Conservation (phyloP, 257 asterid genomes). For the Solanum appendiculatum region DNA sequence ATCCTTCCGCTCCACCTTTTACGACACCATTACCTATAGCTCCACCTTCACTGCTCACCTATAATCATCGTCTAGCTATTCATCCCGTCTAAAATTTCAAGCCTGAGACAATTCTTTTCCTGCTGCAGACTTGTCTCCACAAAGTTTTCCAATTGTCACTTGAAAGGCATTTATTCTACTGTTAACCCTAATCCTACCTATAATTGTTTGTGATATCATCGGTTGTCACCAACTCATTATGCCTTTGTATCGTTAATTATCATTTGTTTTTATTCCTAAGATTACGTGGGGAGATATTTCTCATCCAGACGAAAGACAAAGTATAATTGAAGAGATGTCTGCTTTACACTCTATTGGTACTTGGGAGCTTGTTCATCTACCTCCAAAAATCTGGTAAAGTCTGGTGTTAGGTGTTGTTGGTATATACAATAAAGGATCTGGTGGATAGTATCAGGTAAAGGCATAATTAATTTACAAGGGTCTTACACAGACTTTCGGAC, state of each 20-base stretch:
- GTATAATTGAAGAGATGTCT: not conserved
- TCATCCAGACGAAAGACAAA: not conserved
- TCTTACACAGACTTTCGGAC: not conserved
- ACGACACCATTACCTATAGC: not conserved
- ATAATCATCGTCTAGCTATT: not conserved
- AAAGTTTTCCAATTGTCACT: not conserved
- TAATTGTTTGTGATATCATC: not conserved
- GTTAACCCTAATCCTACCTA: not conserved
- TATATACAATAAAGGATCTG: not conserved
- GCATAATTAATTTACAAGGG: not conserved
- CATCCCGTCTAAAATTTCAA: not conserved
- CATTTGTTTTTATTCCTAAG: not conserved
- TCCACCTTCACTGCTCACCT: not conserved
- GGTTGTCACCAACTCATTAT: not conserved
- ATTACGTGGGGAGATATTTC: not conserved
- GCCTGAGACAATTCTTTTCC: not conserved
- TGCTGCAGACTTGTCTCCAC: not conserved
- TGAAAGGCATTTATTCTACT: not conserved
- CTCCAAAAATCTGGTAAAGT: not conserved
- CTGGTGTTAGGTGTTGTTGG: not conserved
- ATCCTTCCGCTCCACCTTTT: not conserved
- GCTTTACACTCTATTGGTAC: not conserved
- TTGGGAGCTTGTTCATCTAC: not conserved
- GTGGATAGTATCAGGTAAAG: not conserved
- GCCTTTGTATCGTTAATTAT: not conserved